Percentiles rank a stretch among this genome's conserved stretches.
Conservation (phyloP, 768 basidiomycete species). For the Roridomyces roridus region DNA sequence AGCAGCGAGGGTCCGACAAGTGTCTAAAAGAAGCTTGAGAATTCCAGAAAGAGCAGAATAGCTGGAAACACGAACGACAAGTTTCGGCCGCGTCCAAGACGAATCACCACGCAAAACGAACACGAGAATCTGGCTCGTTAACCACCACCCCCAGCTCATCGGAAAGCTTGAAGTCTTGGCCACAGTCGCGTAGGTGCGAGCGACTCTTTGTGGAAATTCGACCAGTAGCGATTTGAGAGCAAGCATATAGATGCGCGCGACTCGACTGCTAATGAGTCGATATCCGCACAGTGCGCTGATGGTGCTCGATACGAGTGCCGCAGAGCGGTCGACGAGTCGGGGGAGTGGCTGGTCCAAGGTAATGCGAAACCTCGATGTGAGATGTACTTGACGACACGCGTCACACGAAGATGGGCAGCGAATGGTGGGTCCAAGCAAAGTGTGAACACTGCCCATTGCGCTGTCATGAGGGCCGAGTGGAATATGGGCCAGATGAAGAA, state of each 20-base stretch:
- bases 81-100: slow-evolving; percentile 9
- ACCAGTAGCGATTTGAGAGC: slow-evolving; percentile 6
- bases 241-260: slow-evolving; percentile 17
- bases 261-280: slow-evolving; percentile 15
- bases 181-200: too few species aligned
- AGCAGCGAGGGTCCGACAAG: slow-evolving; percentile 11
- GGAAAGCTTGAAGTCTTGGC: not conserved
- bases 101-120: slow-evolving; percentile 14
- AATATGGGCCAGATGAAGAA: slow-evolving; percentile 1
- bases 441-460: not conserved
- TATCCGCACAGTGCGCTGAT: slow-evolving; percentile 14
- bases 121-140: slow-evolving; percentile 1
- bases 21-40: not conserved
- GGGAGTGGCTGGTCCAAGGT: slow-evolving; percentile 1
- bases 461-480: not conserved
- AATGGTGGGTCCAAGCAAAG: not conserved
- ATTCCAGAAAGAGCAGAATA: not conserved
- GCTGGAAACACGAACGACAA: slow-evolving; percentile 1
- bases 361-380: slow-evolving; percentile 11
- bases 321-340: not conserved
- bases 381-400: not conserved
- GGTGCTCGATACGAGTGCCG: not conserved
- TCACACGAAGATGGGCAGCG: not conserved
- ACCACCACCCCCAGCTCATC: slow-evolving; percentile 8
- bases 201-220: too few species aligned